Percentiles rank a stretch among this genome's conserved stretches.
phyloP scores from a whole-genome alignment of 2,329 filamentous ascomycete genomes.

The Mycogone perniciosa region DNA sequence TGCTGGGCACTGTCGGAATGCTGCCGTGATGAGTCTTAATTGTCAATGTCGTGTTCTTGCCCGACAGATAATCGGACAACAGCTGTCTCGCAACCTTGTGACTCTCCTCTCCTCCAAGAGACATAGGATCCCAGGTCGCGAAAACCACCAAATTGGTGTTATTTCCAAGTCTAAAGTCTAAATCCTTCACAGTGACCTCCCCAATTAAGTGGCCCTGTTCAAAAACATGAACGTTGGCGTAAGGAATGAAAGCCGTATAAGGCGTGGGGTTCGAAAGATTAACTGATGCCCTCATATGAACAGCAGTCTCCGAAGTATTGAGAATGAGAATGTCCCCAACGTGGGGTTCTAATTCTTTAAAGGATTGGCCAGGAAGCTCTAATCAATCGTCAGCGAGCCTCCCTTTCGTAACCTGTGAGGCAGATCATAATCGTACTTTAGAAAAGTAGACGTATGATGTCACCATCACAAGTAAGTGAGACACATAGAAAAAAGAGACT shows the following conservation, averaged over 20 bases:
- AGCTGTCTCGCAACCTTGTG: conserved; percentile 61
- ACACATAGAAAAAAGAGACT: conserved; percentile 18
- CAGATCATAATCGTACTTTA: conserved; percentile 11
- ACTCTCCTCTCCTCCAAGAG: conserved; percentile 55
- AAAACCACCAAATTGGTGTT: conserved; percentile 65
- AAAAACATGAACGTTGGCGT: conserved; percentile 66
- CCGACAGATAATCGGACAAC: conserved; percentile 81
- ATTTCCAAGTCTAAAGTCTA: conserved; percentile 59
- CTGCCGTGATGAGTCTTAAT: conserved; percentile 64
- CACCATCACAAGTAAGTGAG: conserved; percentile 22
- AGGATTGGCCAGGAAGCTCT: conserved; percentile 54
- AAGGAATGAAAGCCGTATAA: conserved; percentile 79
- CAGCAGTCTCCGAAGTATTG: conserved; percentile 63
- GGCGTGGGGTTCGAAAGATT: conserved; percentile 88
- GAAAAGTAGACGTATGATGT: conserved; percentile 16
- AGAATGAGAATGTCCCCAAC: conserved; percentile 66
- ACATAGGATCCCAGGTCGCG: conserved; percentile 66
- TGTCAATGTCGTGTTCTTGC: conserved; percentile 74
- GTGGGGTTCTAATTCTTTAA: conserved; percentile 50
- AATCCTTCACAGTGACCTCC: conserved; percentile 60
- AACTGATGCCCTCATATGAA: conserved; percentile 64
- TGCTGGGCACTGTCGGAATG: conserved; percentile 64
- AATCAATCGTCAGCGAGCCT: conserved; percentile 28
- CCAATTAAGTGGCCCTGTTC: conserved; percentile 70
- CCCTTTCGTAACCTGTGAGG: conserved; percentile 16